A percentile compares a stretch with the other conserved stretches of the same genome.
Conservation (phyloP, 805 yeast genomes). For the Sugiyamaella floridensis region DNA sequence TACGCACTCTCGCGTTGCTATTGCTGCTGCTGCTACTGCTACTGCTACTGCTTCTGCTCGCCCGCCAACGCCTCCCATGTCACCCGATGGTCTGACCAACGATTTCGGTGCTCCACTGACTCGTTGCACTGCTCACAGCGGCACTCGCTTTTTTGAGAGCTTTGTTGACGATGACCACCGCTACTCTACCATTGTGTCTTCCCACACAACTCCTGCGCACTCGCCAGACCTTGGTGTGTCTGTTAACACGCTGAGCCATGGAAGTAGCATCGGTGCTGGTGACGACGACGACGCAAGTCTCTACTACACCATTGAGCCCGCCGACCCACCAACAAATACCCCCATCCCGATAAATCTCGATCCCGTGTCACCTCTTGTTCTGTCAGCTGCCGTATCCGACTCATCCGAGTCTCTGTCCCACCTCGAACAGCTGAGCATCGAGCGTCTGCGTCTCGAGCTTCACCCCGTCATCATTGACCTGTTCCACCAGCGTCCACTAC, state of each 20-base stretch:
- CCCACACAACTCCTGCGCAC: neutral
- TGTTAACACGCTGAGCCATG: neutral
- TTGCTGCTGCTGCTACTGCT: neutral
- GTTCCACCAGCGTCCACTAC: conserved; percentile 18
- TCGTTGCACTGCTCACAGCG: no score
- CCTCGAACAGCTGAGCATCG: conserved; percentile 11
- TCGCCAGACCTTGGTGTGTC: neutral
- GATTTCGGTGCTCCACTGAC: neutral
- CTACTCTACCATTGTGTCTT: neutral
- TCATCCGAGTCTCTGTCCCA: conserved; percentile 10
- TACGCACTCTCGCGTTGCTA: neutral
- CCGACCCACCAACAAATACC: conserved; percentile 7
- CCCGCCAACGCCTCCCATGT: conserved; percentile 9
- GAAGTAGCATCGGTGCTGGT: neutral
- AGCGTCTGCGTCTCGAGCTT: conserved; percentile 14
- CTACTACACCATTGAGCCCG: neutral
- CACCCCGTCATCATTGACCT: conserved; percentile 16
- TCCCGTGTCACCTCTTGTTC: conserved; percentile 17
- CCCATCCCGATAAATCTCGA: conserved; percentile 16
- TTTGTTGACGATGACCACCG: neutral
- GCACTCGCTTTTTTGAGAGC: no score
- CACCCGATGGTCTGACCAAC: conserved; percentile 3
- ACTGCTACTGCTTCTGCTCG: conserved; percentile 6
- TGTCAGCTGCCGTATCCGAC: conserved; percentile 12
- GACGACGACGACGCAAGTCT: neutral